Base-by-base conservation (phyloP, 176 grass and related monocot genomes). In the Raddia distichophylla region DNA sequence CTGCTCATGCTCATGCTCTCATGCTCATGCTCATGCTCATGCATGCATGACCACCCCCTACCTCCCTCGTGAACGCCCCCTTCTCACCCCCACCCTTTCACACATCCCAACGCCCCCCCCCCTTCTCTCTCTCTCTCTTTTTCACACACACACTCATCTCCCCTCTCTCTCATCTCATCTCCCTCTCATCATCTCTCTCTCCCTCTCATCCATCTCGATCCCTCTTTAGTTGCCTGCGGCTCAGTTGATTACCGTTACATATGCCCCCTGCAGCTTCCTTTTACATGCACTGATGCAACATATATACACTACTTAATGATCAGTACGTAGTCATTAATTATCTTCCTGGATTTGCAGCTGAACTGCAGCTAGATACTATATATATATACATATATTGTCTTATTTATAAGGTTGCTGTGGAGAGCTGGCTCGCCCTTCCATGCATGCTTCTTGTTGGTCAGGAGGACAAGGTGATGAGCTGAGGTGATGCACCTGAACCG, bases 31-130 rank as follows among this genome's bases (percentile, higher is more conserved):
- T 87, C 68, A 75, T 76, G 87, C 80, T 61, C 40, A n/a, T n/a
- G n/a, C n/a, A n/a, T n/a, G 54, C 78, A 57, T 40, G 1, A 75
- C 46, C 17, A 17, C 61, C 3, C 50, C 4, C 51, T 17, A 74
- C 56, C 57, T 77, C 57, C 68, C 89, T 94, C 92, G 95, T 94
- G 92, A 94, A 91, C 69, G 16, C 78, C 60, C 73, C 86, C 83
- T 90, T 89, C 86, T 60, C 95, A 75, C 60, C 73, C 86, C 83
- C 92, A 91, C 86, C 60, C 95, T 98, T 91, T 92, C 85, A 78
- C 88, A 86, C 86, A 91, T 94, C 88, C 87, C 92, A 71, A 97
- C 83, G 84, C 60, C 35, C 10, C 9, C 47, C 65, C 48, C 67
- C 72, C 53, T 46, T 14, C 54, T 60, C 58, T 56, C 20, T 71